These are phyloP conservation scores for Linnemannia schmuckeri DNA, from an alignment of 192 early-diverging fungal species.

Conservation along the genomic window DNA sequence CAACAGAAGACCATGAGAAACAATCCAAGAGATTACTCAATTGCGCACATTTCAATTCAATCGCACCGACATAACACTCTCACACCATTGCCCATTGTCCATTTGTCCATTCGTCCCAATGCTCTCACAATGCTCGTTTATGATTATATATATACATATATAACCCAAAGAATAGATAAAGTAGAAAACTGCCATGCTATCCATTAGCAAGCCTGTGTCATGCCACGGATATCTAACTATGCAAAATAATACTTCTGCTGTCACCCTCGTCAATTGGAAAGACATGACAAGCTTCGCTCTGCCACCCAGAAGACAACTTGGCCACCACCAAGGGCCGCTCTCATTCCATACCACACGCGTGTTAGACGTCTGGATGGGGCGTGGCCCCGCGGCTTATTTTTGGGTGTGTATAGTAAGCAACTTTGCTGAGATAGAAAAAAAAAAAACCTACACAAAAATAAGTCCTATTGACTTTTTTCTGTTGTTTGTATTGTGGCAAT, in stretches of 20 bases:
- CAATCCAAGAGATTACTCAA: neutral
- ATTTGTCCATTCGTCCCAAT: neutral
- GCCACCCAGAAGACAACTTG: too few relatives aligned
- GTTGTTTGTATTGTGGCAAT: neutral
- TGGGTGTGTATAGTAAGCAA: neutral
- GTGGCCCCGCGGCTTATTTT: neutral
- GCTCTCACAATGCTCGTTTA: neutral
- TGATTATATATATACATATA: neutral
- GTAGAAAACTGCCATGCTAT: constrained; percentile 1
- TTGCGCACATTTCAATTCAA: neutral
- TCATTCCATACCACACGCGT: neutral
- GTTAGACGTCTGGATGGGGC: neutral
- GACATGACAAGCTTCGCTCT: neutral
- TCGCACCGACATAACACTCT: neutral
- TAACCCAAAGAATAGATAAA: neutral
- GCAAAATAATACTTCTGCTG: neutral
- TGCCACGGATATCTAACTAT: neutral
- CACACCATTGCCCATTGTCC: neutral
- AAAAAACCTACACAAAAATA: neutral
- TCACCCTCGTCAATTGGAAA: constrained; percentile 3
- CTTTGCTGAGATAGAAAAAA: constrained; percentile 1
- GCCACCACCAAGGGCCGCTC: too few relatives aligned
- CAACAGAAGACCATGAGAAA: neutral
- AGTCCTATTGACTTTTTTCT: neutral
- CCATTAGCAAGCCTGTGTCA: neutral